Evolutionary conservation across 2,329 filamentous ascomycete genomes (phyloP), one percentile per base, ranked within the genome.

Genomic region (Stagonosporopsis chrysanthemi): DNA sequence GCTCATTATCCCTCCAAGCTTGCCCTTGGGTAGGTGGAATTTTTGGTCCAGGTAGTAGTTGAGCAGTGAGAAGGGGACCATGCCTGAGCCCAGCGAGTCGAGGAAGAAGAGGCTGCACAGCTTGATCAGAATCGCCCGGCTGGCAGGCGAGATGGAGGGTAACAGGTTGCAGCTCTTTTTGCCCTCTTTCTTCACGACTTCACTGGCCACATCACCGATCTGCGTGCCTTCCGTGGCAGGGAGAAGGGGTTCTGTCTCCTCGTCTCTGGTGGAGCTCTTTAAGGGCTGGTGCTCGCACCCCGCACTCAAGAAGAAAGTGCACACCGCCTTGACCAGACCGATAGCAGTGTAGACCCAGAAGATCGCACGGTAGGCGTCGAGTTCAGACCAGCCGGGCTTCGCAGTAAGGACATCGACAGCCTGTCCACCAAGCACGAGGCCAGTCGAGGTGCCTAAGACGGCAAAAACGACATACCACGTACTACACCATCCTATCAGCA

Each of bases 31-130:
- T 4, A 86, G 75, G 31, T 77, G 65, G 63, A 86, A 87, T 59
- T 86, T 86, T 42, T 82, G 80, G 64, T 87, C 82, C 71, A 83
- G 85, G 69, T 84, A 86, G 54, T 82, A 85, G 61, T 85, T 82
- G 29, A 78, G 65, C 8, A 74, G 52, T 9, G 76, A 75, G 64
- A 75, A 77, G 15, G 75, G 85, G 4, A 87, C 88, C 71, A 93
- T 82, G 2, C 90, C 90, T 1, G 86, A 88, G 1, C 88, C 89
- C 54, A 92, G 84, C 0, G 86, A 84, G 71, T 92, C 90, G 6
- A 92, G 68, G 1, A 83, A 83, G 65, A 92, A 89, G 1, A 94
- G 78, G 7, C 89, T 74, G 68, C 87, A 89, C 0, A 94, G 79
- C 46, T 86, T 84, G 48, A 84, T 71, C 6, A 90, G 78, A 28